Evolutionary conservation across 805 yeast genomes (phyloP).

Genomic region (Kodamaea sagamina): DNA sequence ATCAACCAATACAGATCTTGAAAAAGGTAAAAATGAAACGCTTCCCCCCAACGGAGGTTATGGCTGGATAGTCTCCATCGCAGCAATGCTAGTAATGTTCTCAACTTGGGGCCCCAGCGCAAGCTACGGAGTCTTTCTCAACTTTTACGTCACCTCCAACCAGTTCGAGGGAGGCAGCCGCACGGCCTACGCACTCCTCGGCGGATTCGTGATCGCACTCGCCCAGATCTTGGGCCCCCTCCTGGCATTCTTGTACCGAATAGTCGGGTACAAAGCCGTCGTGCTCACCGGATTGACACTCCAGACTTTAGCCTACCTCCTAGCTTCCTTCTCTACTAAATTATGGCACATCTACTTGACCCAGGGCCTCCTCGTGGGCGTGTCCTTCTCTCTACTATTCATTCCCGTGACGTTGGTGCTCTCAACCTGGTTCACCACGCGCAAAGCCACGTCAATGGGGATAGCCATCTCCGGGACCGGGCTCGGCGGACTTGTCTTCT

Average conservation of each 20-base stretch:
- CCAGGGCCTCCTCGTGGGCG: slow-evolving; percentile 53
- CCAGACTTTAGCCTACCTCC: slow-evolving; percentile 45
- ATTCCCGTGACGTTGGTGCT: slow-evolving; percentile 46
- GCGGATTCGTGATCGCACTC: slow-evolving; percentile 49
- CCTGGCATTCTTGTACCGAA: slow-evolving; percentile 46
- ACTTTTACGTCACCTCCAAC: slow-evolving; percentile 45
- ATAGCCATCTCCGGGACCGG: slow-evolving; percentile 51
- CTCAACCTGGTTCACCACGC: slow-evolving; percentile 51
- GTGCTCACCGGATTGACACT: slow-evolving; percentile 48
- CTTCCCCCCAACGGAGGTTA: slow-evolving; percentile 47
- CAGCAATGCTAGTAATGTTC: slow-evolving; percentile 46
- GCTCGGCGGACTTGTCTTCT: slow-evolving; percentile 52
- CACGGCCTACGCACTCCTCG: slow-evolving; percentile 53
- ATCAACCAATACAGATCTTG: too few relatives aligned
- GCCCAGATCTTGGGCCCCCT: slow-evolving; percentile 62
- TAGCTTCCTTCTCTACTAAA: slow-evolving; percentile 52
- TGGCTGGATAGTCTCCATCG: slow-evolving; percentile 56
- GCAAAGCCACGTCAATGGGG: slow-evolving; percentile 50
- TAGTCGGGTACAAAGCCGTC: slow-evolving; percentile 52
- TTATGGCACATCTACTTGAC: slow-evolving; percentile 55
- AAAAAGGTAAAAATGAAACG: background rate
- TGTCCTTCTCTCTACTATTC: slow-evolving; percentile 47
- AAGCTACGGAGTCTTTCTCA: slow-evolving; percentile 58
- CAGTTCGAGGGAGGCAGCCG: slow-evolving; percentile 46
- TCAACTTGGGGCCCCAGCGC: slow-evolving; percentile 62